Evolutionary conservation across 495 filamentous ascomycete species (phyloP), one percentile per base, ranked within the genome.

Genomic region (Hyaloscypha bicolor): DNA sequence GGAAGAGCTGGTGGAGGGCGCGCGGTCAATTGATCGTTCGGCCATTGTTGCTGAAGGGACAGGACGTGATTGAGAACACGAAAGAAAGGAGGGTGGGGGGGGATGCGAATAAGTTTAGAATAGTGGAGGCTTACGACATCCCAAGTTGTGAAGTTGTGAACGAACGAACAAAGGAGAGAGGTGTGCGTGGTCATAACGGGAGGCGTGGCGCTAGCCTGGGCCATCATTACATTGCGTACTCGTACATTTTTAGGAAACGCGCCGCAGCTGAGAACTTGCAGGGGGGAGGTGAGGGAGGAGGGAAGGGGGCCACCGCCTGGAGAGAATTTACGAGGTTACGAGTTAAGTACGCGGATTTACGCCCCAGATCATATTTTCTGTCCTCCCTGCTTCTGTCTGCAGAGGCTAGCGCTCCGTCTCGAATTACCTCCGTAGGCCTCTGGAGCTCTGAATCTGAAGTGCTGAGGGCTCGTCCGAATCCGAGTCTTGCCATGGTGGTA

Each of bases 1-100:
- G 9, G 80, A 79, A 14, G 79, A 80, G 51, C 74, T 76, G 60
- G 73, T 69, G 19, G 77, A 81, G 21, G 71, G 71, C 48, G 70
- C 55, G 64, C 72, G 72, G 53, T 76, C 69, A 48, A 66, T 65
- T n/a, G 62, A 62, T 30, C 57, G 62, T 63, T 70, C 68, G 32
- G 71, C 62, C 71, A 70, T 68, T 48, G 57, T 31, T 39, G 51
- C 21, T 29, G 57, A 62, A 63, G n/a, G 37, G 62, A 62, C 25
- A 57, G 56, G 33, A 42, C 31, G 22, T 56, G 61, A 51, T 25
- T 31, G 32, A 29, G 32, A 64, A 30, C 30, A 62, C 58, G 56
- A 35, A 56, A n/a, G 16, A 35, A 62, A 31, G 37, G 21, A 51
- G 25, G 52, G 39, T 11, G 29, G 42, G 59, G 21, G 25, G 16